phyloP scores from a whole-genome alignment of 2,329 filamentous ascomycete genomes.

The Pseudocercospora musae region DNA sequence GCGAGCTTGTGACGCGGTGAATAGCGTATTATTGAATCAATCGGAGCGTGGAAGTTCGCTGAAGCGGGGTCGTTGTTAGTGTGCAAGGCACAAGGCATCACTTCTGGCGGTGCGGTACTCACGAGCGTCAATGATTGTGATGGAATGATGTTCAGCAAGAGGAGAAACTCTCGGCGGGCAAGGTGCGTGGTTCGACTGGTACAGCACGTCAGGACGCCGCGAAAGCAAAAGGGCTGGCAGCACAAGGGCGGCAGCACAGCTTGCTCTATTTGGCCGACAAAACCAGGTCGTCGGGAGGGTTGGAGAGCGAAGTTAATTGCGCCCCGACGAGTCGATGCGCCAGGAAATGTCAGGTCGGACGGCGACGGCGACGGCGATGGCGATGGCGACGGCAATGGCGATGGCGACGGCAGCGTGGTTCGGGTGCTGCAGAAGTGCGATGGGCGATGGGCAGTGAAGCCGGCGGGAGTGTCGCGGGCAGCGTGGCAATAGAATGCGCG shows the following conservation, averaged over 20 bases:
- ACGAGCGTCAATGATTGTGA: not conserved
- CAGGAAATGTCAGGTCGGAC: constrained; percentile 7
- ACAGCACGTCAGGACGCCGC: constrained; percentile 10
- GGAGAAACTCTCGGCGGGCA: constrained; percentile 1
- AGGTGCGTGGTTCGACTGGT: not conserved
- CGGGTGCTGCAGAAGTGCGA: not conserved
- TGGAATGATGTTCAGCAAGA: not conserved
- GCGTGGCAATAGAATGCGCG: not conserved
- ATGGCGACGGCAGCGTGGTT: not conserved
- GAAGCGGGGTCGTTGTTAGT: constrained; percentile 2
- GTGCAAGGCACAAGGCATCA: constrained; percentile 2
- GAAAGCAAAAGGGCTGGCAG: constrained; percentile 16
- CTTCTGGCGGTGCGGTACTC: not conserved
- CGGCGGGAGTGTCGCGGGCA: not conserved
- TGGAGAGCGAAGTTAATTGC: not conserved
- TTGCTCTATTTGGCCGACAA: constrained; percentile 12
- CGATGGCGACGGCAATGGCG: no score
- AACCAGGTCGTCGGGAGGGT: constrained; percentile 19
- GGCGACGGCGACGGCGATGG: no score
- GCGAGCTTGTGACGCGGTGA: not conserved
- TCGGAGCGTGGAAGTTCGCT: constrained; percentile 3
- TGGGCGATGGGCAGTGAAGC: not conserved
- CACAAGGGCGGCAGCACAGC: constrained; percentile 17
- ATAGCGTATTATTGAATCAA: constrained; percentile 2
- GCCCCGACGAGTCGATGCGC: constrained; percentile 8